Evolutionary conservation across 371 early-diverging fungal genomes (phyloP), one percentile per base, ranked within the genome.

Genomic region (Zancudomyces culisetae): DNA sequence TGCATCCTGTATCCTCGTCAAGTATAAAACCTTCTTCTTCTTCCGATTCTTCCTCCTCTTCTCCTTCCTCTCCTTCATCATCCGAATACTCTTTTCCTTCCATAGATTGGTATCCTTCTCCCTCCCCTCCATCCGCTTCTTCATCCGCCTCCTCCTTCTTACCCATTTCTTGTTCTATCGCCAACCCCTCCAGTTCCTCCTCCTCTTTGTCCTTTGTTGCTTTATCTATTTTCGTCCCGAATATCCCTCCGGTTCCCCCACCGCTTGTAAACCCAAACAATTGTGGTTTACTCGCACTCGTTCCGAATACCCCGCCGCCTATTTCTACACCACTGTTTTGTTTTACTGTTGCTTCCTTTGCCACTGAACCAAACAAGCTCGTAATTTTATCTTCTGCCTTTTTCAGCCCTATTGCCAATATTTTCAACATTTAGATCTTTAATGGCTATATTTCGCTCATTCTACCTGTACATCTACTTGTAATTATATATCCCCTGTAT

Each of bases 41-140:
- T 71, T 49, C 40, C 56, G 55, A 30, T 54, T 57, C 15, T 54
- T 45, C 22, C 52, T 42, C 47, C 49, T 53, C 26, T 47, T 46
- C 49, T 57, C 46, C 53, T 51, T 54, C 3, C 47, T 30, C 56
- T 77, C 72, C 1, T 63, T 60, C 55, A 69, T 70, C 62, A 75
- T 76, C 18, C 69, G 62, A 51, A 71, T 77, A 62, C 73, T 72
- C 15, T 69, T 64, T 55, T 74, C 72, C 57, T 72, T 69, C 10
- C 35, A 10, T 35, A 35, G n/a, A n/a, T n/a, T 63, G 18, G 41
- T 18, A 30, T 54, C 53, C 15, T 54, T 45, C 22, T 51, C 43
- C 47, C 49, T 53, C 26, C 49, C 43, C 49, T 57, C 46, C 53
- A 46, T 54, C 3, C 47, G 26, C 56, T 77, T 73, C 1, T 63